These are phyloP conservation scores for Termitomyces sp. DNA, from an alignment of 768 basidiomycete species.

Conservation along the genomic window DNA sequence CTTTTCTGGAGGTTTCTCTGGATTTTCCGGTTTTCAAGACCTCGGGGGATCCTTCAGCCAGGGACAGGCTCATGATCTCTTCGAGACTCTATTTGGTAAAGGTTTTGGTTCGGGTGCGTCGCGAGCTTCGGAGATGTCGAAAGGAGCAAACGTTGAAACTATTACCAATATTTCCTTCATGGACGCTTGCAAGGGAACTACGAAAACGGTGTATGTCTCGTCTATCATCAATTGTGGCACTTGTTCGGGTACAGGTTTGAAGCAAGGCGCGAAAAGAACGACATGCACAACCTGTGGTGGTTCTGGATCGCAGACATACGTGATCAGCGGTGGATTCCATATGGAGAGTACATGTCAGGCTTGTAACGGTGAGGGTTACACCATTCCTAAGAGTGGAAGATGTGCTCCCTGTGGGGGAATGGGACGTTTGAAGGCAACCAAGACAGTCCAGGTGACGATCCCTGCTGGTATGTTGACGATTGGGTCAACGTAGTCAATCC, in stretches of 20 bases:
- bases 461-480: slow-evolving; percentile 63
- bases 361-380: slow-evolving; percentile 79
- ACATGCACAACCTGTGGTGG: slow-evolving; percentile 82
- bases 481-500: slow-evolving; percentile 1
- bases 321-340: slow-evolving; percentile 91
- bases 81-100: slow-evolving; percentile 80
- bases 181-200: slow-evolving; percentile 91
- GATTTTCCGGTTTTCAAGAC: slow-evolving; percentile 68
- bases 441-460: slow-evolving; percentile 74
- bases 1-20: slow-evolving; percentile 48
- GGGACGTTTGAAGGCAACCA: slow-evolving; percentile 80
- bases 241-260: slow-evolving; percentile 85
- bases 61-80: slow-evolving; percentile 58
- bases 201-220: slow-evolving; percentile 66
- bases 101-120: slow-evolving; percentile 45
- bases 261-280: slow-evolving; percentile 75
- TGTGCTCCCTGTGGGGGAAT: slow-evolving; percentile 82
- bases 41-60: slow-evolving; percentile 57
- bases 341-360: slow-evolving; percentile 88
- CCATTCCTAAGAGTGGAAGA: slow-evolving; percentile 70
- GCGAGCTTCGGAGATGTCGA: slow-evolving; percentile 38
- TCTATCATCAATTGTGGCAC: slow-evolving; percentile 81
- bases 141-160: slow-evolving; percentile 82
- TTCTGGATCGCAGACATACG: slow-evolving; percentile 82
- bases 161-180: slow-evolving; percentile 76